These are phyloP conservation scores for Madurella fahalii DNA, from an alignment of 2,329 filamentous ascomycete genomes.

Conservation along the genomic window DNA sequence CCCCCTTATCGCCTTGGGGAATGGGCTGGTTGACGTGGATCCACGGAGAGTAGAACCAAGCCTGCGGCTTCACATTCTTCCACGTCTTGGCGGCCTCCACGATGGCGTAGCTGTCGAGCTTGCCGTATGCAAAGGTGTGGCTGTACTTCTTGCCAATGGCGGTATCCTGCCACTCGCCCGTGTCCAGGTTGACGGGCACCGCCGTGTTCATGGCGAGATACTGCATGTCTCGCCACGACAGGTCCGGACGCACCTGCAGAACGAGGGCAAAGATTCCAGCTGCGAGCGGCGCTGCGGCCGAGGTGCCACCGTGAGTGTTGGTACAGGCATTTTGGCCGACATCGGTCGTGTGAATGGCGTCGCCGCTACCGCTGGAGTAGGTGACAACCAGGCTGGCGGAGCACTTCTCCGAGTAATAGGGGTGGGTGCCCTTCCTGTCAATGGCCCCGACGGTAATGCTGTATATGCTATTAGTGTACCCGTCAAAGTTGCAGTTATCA, in stretches of 20 bases:
- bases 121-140: slow-evolving; percentile 93
- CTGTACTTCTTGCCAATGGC: slow-evolving; percentile 81
- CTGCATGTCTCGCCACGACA: slow-evolving; percentile 92
- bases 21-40: slow-evolving; percentile 81
- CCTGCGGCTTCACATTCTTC: slow-evolving; percentile 87
- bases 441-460: slow-evolving; percentile 95
- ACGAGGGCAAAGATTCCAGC: slow-evolving; percentile 90
- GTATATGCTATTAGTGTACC: slow-evolving; percentile 99
- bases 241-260: slow-evolving; percentile 75
- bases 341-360: slow-evolving; percentile 94
- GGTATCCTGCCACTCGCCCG: slow-evolving; percentile 76
- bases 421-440: slow-evolving; percentile 80
- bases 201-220: slow-evolving; percentile 84
- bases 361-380: slow-evolving; percentile 85
- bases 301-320: slow-evolving; percentile 84
- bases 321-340: slow-evolving; percentile 81
- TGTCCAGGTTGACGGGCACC: slow-evolving; percentile 69
- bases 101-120: slow-evolving; percentile 81
- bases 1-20: slow-evolving; percentile 76
- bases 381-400: slow-evolving; percentile 94
- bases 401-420: slow-evolving; percentile 94
- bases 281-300: slow-evolving; percentile 87
- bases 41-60: slow-evolving; percentile 94
- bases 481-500: slow-evolving; percentile 99
- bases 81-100: slow-evolving; percentile 83